Base-by-base conservation (phyloP, 805 yeast genomes). In the Teunomyces gatunensis region DNA sequence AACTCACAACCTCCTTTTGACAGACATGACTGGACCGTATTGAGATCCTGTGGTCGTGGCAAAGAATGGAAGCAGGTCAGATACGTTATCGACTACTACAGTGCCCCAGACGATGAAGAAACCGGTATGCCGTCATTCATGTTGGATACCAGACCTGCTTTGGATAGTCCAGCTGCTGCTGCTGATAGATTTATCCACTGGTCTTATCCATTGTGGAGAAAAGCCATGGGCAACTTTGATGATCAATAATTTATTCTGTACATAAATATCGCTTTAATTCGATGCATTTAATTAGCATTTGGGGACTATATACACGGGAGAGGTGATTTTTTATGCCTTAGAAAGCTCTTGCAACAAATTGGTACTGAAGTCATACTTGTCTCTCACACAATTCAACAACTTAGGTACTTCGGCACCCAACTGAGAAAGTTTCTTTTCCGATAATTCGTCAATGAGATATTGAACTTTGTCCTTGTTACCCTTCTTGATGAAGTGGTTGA, bases 21-120 rank as follows among this genome's bases (percentile, higher is more conserved):
- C 67, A 83, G 99, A 65, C 99, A 94, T 60, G 99, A 94, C 69
- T 94, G 99, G 99, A 87, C 96, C 2, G 96, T 94, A 4, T 74
- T 92, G 55, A 78, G 99, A 59, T 74, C 81, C 10, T 68, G 65
- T 44, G 81, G 80, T 3, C 46, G 44, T 13, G 39, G 60, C 13
- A 64, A 74, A 13, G 75, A 71, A 15, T 87, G 91, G 87, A 71
- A 76, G 44, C 71, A 83, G 56, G 90, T 94, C 17, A 78, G 99
- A 52, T 94, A 94, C 58, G 96, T 94, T 27, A 90, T 94, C 58
- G 99, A 94, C 65, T 94, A 92, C 65, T 94, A 94, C 64, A 83
- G 89, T n/a, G 97, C 96, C 3, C 96, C 96, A 5, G 97, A 90
- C 55, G 96, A 86, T 56, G 85, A 78, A 51, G 83, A 78, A 15